Conservation (phyloP, 2,329 filamentous ascomycete species). For the Lachnellula subtilissima region DNA sequence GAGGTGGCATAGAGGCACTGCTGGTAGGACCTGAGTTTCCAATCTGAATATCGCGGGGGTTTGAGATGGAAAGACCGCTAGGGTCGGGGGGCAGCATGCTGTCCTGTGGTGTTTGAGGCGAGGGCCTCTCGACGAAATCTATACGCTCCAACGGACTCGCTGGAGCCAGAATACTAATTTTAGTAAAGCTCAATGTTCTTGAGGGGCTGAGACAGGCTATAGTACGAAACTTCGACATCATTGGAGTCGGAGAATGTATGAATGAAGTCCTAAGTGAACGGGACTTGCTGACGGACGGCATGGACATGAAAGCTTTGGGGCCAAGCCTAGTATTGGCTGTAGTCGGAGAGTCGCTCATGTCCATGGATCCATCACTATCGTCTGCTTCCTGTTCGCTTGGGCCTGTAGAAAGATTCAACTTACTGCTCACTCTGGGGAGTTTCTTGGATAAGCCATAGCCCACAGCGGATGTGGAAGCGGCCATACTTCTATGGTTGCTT, state of each 20-base stretch:
- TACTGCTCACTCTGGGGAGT: conserved; percentile 32
- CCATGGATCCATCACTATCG: conserved; percentile 28
- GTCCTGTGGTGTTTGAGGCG: conserved; percentile 77
- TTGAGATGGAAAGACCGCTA: conserved; percentile 78
- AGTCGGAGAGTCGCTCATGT: conserved; percentile 30
- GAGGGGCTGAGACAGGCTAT: conserved; percentile 30
- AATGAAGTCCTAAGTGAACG: conserved; percentile 32
- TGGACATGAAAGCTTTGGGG: conserved; percentile 32
- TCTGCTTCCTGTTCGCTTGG: conserved; percentile 22
- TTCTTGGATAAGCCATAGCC: conserved; percentile 23
- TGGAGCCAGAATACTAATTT: conserved; percentile 46
- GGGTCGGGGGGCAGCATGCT: conserved; percentile 71
- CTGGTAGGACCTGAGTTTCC: conserved; percentile 30
- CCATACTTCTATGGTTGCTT: conserved; percentile 24
- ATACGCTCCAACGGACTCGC: conserved; percentile 58
- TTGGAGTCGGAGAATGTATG: conserved; percentile 22
- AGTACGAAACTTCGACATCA: conserved; percentile 26
- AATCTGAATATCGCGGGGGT: conserved; percentile 37
- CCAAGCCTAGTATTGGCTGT: conserved; percentile 30
- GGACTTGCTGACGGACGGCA: conserved; percentile 37
- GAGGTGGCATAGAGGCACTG: conserved; percentile 49
- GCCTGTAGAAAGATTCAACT: conserved; percentile 31
- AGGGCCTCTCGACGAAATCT: conserved; percentile 44
- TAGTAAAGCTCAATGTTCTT: conserved; percentile 46
- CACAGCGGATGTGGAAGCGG: conserved; percentile 23